Conservation (phyloP, 176 grass and related monocot genomes). For the Hsuehochloa calcarea region DNA sequence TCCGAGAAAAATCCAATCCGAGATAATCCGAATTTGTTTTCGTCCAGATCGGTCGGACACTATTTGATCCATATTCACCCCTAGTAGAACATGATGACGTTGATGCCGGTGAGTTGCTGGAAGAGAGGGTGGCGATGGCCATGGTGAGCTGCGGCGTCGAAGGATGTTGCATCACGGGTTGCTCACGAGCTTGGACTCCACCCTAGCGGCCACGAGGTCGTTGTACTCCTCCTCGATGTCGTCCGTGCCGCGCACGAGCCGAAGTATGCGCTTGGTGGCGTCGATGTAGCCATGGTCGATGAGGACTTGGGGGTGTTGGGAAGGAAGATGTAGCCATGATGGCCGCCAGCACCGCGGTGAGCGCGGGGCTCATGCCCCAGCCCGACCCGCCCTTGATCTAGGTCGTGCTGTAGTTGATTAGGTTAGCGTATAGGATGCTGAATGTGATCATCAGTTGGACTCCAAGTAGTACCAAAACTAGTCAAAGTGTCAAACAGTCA, state of each 20-base stretch:
- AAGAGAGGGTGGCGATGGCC: slow-evolving; percentile 64
- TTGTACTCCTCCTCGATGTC: slow-evolving; percentile 76
- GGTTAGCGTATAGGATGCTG: slow-evolving; percentile 71
- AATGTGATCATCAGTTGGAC: slow-evolving; percentile 86
- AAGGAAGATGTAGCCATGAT: slow-evolving; percentile 94
- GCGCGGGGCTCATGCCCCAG: slow-evolving; percentile 77
- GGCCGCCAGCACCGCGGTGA: slow-evolving; percentile 68
- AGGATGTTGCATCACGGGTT: slow-evolving; percentile 81
- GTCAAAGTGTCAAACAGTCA: neutral
- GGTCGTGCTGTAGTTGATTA: slow-evolving; percentile 83
- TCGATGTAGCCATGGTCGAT: slow-evolving; percentile 71
- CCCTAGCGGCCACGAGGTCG: slow-evolving; percentile 71
- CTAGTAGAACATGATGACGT: slow-evolving; percentile 84
- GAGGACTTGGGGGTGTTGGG: slow-evolving; percentile 95
- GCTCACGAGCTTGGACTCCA: slow-evolving; percentile 62
- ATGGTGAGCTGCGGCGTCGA: slow-evolving; percentile 61
- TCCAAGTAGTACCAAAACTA: neutral
- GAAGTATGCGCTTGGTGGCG: slow-evolving; percentile 60
- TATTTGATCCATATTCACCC: no score
- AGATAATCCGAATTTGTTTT: no score
- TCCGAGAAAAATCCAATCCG: no score
- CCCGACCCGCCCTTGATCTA: slow-evolving; percentile 85
- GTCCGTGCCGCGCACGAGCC: slow-evolving; percentile 80
- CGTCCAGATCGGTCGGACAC: no score
- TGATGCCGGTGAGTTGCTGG: slow-evolving; percentile 71